Base-by-base conservation (phyloP, 768 basidiomycete genomes). In the Hysterangium stoloniferum region DNA sequence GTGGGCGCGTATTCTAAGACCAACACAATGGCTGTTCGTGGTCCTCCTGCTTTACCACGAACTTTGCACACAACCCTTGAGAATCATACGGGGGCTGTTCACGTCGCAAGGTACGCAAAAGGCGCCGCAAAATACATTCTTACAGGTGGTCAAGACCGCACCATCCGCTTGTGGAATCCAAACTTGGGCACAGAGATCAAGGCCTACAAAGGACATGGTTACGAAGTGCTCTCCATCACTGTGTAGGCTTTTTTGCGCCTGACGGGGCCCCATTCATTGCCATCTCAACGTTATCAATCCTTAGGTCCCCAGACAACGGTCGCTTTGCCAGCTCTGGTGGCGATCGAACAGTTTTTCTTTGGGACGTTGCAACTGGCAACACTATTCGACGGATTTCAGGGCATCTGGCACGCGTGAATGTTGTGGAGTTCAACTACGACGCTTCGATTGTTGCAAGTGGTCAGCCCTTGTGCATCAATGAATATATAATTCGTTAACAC, bases 311-410 rank as follows among this genome's bases (percentile, higher is more conserved):
- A 57, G 95, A 99, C 67, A 99, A 99, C 69, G 82, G 86, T 25
- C 85, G 86, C 60, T 93, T 99, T 59, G 93, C 85, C 12, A 94
- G 90, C 3, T 89, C 85, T 20, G 95, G 95, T 28, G 95, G 95
- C 5, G 95, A 99, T 66, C 81, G 90, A 55, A 82, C 84, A 45
- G 82, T 96, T 1, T 96, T 96, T 58, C 66, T 96, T 20, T 98
- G 95, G 95, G 96, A 99, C 62, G 96, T 99, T 8, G 79, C 84
- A 15, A 79, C 86, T 28, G 95, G 90, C 11, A 76, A 80, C 38
- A 91, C 94, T 1, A 82, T 83, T 35, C 75, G 92, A 34, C 75
- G 94, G 49, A 73, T 96, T 54, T 68, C 86, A 15, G 96, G 92
- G 0, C 96, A 99, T 65, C 78, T 89, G 74, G 79, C 89, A 15